Conservation (phyloP, 441 rosid genomes). For the Hura crepitans region DNA sequence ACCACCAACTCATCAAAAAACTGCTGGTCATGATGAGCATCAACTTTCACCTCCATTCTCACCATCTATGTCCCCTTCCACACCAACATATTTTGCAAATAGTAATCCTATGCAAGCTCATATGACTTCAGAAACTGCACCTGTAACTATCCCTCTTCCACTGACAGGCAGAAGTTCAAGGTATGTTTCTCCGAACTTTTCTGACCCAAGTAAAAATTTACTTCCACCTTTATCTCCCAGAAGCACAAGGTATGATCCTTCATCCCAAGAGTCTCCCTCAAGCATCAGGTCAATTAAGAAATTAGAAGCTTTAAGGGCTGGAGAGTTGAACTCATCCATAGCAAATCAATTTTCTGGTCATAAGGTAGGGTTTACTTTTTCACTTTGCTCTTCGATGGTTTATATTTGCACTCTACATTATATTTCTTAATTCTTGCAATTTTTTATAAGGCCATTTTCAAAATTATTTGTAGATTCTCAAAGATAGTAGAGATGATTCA, state of each 20-base stretch:
- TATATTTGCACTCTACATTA: slow-evolving; percentile 2
- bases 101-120: slow-evolving; percentile 40
- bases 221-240: slow-evolving; percentile 85
- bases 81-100: slow-evolving; percentile 44
- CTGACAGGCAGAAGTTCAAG: slow-evolving; percentile 43
- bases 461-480: slow-evolving; percentile 41
- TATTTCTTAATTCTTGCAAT: neutral
- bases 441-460: slow-evolving; percentile 22
- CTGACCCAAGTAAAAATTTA: slow-evolving; percentile 68
- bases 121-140: slow-evolving; percentile 63
- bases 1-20: slow-evolving; percentile 32
- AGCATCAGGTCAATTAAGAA: slow-evolving; percentile 56
- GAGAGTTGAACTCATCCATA: slow-evolving; percentile 55
- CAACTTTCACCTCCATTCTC: slow-evolving; percentile 92
- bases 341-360: slow-evolving; percentile 54
- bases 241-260: slow-evolving; percentile 58
- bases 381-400: slow-evolving; percentile 6
- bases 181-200: slow-evolving; percentile 61
- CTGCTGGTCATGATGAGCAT: slow-evolving; percentile 49
- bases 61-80: slow-evolving; percentile 65
- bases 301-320: slow-evolving; percentile 45
- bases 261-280: slow-evolving; percentile 76
- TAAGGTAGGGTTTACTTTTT: slow-evolving; percentile 44
- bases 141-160: slow-evolving; percentile 69
- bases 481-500: slow-evolving; percentile 71